Conservation (phyloP, 345 rosid species). For the Raphanus sativus region DNA sequence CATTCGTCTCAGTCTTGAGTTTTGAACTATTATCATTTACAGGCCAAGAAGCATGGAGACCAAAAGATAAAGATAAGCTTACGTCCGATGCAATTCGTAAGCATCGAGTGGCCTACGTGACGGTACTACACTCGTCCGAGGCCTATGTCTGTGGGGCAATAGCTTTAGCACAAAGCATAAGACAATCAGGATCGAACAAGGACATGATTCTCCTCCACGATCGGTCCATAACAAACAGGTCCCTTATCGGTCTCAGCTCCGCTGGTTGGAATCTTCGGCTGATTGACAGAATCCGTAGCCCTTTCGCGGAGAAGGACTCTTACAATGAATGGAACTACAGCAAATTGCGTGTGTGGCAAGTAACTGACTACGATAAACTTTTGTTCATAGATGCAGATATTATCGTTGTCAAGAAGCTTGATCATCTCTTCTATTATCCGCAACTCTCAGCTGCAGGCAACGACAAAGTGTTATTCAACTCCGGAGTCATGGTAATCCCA, state of each 20-base stretch:
- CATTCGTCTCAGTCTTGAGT: background rate
- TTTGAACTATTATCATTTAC: conserved; percentile 1
- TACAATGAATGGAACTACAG: conserved; percentile 96
- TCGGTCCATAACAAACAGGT: conserved; percentile 41
- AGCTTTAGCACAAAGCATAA: conserved; percentile 77
- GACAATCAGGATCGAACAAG: conserved; percentile 44
- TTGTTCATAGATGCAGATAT: conserved; percentile 79
- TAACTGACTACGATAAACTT: conserved; percentile 55
- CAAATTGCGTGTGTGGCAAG: conserved; percentile 79
- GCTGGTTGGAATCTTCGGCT: conserved; percentile 67
- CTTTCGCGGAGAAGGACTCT: conserved; percentile 48
- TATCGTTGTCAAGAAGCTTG: conserved; percentile 53
- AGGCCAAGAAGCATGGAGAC: conserved; percentile 41
- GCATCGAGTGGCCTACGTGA: conserved; percentile 60
- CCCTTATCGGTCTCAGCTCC: conserved; percentile 46
- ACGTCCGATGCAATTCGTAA: background rate
- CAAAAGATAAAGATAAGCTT: background rate
- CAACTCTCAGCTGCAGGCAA: conserved; percentile 65
- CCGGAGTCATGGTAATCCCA: conserved; percentile 67
- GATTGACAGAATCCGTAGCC: conserved; percentile 62
- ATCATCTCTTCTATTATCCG: conserved; percentile 56
- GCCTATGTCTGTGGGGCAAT: conserved; percentile 91
- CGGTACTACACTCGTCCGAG: conserved; percentile 84
- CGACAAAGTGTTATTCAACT: conserved; percentile 53
- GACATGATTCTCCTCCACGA: conserved; percentile 79